Evolutionary conservation across 2,329 filamentous ascomycete genomes (phyloP), one percentile per base, ranked within the genome.

Genomic region (Pleurostoma richardsiae): DNA sequence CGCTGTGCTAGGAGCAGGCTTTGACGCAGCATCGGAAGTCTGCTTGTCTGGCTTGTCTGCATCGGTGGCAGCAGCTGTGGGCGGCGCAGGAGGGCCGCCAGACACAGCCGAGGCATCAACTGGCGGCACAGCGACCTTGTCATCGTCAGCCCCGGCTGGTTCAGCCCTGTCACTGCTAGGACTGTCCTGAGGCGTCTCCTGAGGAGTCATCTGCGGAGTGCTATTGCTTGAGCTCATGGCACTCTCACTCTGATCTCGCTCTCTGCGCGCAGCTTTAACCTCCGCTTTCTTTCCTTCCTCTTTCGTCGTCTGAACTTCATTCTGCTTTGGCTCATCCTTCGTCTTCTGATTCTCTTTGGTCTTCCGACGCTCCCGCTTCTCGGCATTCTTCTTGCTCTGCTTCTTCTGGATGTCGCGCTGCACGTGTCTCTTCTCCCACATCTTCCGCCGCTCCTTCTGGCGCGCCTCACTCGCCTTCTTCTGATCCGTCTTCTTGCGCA

Each of bases 401-500:
- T 59, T 63, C 41, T 68, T 64, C 49, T 70, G 68, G 19, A 69
- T 59, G 41, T 65, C 56, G 27, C 62, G 61, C 45, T 60, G 64
- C 6, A 66, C 49, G 40, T 66, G 63, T 11, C 59, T 62, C 54
- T 63, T 71, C 53, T 63, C 66, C 65, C 57, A 69, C 43, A 54
- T 54, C 43, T 54, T 65, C 51, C 58, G 68, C 39, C 68, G 63
- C 52, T 69, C 70, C 47, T 67, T 66, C 55, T 73, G 68, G 27
- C 70, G 66, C 3, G 69, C 71, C 39, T 71, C 69, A 28, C 69
- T 69, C 1, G 69, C 70, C 42, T 66, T 66, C 59, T 72, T 74
- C 52, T 78, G 71, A 49, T 77, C 74, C 0, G 64, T 52, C 1
- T 67, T 71, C 55, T 80, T 76, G 8, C 72, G 63, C 29, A 75